These are phyloP conservation scores for Heterobasidion annosum DNA, from an alignment of 1,284 basidiomycete genomes.

Conservation along the genomic window DNA sequence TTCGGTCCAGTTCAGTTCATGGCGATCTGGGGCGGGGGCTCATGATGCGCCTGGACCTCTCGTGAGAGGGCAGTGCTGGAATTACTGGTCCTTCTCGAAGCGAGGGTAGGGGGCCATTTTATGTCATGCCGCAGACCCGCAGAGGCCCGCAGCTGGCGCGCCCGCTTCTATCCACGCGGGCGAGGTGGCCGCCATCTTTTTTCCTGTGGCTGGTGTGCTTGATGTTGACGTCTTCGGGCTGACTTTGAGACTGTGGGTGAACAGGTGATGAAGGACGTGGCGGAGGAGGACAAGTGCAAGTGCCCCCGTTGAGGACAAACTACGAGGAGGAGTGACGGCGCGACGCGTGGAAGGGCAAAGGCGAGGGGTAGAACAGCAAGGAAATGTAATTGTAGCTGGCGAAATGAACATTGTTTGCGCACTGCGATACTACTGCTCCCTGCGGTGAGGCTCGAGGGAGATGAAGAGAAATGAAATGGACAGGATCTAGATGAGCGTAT, in stretches of 20 bases:
- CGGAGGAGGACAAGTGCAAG: constrained; percentile 59
- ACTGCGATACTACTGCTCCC: too few relatives aligned
- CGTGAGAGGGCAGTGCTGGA: background rate
- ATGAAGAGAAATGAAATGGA: background rate
- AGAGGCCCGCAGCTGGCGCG: background rate
- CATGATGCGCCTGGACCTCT: too few relatives aligned
- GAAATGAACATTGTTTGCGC: too few relatives aligned
- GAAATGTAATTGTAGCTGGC: background rate
- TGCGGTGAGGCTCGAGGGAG: too few relatives aligned
- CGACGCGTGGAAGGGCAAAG: background rate
- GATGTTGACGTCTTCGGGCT: background rate
- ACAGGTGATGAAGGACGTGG: constrained; percentile 62
- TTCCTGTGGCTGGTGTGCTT: background rate
- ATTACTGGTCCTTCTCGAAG: background rate
- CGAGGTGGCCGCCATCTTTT: background rate
- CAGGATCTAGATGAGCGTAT: background rate
- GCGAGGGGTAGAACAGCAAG: background rate
- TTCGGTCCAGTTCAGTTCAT: too few relatives aligned
- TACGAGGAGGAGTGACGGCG: background rate
- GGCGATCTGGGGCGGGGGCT: too few relatives aligned
- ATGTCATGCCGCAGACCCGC: background rate
- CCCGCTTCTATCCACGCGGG: constrained; percentile 8
- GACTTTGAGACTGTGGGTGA: constrained; percentile 6
- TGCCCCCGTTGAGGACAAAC: constrained; percentile 30
- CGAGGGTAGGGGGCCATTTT: background rate